These are phyloP conservation scores for Fusarium sp. DNA, from an alignment of 2,329 filamentous ascomycete species.

Conservation along the genomic window DNA sequence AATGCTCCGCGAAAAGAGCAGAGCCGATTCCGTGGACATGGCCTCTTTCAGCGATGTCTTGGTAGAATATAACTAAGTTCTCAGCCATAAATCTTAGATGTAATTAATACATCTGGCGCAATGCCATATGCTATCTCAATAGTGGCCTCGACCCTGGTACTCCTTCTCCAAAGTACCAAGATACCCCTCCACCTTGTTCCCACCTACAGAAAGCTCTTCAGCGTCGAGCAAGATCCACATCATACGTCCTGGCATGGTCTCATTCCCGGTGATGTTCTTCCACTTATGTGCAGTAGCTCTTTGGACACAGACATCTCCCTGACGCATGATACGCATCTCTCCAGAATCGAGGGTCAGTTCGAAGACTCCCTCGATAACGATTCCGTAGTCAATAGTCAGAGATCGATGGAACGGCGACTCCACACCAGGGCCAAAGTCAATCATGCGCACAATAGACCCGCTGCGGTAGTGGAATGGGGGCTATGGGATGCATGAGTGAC, in stretches of 20 bases:
- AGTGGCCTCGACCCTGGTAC: not conserved
- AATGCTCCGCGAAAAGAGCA: too few species aligned
- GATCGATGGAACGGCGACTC: not conserved
- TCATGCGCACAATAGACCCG: not conserved
- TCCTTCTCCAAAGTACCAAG: not conserved
- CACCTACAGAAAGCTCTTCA: not conserved
- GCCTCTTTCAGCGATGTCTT: too few species aligned
- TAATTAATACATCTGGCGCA: fast-evolving
- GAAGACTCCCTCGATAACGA: not conserved
- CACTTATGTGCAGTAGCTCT: not conserved
- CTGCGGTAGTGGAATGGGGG: not conserved
- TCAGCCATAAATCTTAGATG: fast-evolving
- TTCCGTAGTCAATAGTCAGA: not conserved
- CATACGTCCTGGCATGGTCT: not conserved
- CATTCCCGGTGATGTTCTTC: not conserved
- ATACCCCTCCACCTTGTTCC: not conserved
- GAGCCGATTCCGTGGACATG: too few species aligned
- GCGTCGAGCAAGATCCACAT: not conserved
- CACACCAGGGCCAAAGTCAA: not conserved
- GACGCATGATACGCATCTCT: not conserved
- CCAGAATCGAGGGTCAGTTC: not conserved
- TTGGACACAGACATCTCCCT: not conserved
- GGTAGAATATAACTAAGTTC: not conserved
- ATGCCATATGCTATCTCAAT: not conserved
- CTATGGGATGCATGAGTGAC: not conserved